Conservation (phyloP, 345 rosid species). For the Erysimum cheiranthoides region DNA sequence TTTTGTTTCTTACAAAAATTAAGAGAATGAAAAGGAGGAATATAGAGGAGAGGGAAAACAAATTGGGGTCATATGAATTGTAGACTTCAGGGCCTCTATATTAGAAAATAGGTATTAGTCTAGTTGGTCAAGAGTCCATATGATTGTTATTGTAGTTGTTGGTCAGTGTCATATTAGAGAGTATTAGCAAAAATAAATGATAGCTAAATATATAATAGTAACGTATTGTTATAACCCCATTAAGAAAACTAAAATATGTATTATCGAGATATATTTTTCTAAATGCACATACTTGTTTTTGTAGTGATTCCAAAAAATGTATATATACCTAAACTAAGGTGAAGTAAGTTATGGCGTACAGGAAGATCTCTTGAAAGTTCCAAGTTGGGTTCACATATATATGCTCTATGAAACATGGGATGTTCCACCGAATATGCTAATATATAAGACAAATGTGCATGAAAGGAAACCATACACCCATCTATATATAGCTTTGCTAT, state of each 20-base stretch:
- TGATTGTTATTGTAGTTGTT: background rate
- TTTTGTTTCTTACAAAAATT: no score
- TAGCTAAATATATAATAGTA: constrained; percentile 3
- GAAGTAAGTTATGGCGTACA: background rate
- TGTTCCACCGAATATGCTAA: constrained; percentile 46
- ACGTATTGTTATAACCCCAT: background rate
- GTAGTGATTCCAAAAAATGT: background rate
- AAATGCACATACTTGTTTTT: background rate
- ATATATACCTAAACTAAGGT: background rate
- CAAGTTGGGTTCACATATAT: constrained; percentile 8
- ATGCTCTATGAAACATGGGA: constrained; percentile 30
- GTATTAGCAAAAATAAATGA: background rate
- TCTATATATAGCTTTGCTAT: constrained; percentile 33
- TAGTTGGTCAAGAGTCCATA: background rate
- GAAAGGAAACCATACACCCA: constrained; percentile 5
- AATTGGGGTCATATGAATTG: no score
- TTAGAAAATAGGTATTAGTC: background rate
- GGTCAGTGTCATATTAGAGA: constrained; percentile 1
- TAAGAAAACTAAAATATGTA: background rate
- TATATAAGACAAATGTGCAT: constrained; percentile 9
- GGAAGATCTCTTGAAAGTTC: background rate
- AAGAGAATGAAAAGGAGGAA: no score
- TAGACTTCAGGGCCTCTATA: background rate
- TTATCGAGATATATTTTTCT: background rate
- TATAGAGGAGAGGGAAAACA: no score